Evolutionary conservation across 345 rosid species (phyloP).

Genomic region (Brassica cretica): DNA sequence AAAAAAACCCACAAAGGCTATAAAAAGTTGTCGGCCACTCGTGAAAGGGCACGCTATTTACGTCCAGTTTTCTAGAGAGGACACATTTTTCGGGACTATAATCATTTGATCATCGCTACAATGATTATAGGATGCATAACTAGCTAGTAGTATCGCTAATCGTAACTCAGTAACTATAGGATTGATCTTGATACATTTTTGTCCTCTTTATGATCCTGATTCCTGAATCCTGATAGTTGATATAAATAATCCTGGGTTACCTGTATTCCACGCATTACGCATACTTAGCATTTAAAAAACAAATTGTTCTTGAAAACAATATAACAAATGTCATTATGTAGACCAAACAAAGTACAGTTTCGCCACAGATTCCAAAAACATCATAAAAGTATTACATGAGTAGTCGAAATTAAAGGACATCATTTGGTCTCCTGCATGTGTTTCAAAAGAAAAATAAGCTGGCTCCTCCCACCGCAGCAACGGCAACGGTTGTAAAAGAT

Average conservation of each 20-base stretch:
- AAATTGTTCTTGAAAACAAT: neutral
- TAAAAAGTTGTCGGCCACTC: constrained; percentile 26
- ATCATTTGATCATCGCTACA: neutral
- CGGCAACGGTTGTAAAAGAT: constrained; percentile 11
- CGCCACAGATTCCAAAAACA: neutral
- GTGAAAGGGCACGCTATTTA: constrained; percentile 11
- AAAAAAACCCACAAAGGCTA: neutral
- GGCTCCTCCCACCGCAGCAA: constrained; percentile 16
- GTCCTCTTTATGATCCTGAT: neutral
- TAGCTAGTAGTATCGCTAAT: neutral
- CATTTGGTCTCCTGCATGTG: neutral
- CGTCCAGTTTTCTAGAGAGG: constrained; percentile 2
- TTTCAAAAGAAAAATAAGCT: constrained; percentile 27
- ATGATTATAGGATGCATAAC: neutral
- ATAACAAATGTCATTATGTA: neutral
- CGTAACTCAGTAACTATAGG: neutral
- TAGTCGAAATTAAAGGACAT: neutral
- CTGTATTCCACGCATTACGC: neutral
- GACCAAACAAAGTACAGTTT: neutral
- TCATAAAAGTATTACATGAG: neutral
- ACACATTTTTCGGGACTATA: neutral
- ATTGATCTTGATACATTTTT: neutral
- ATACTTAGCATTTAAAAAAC: neutral
- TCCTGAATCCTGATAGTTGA: neutral
- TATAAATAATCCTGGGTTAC: neutral